Base-by-base conservation (phyloP, 2,329 filamentous ascomycete genomes). In the Aspergillus ibericus region DNA sequence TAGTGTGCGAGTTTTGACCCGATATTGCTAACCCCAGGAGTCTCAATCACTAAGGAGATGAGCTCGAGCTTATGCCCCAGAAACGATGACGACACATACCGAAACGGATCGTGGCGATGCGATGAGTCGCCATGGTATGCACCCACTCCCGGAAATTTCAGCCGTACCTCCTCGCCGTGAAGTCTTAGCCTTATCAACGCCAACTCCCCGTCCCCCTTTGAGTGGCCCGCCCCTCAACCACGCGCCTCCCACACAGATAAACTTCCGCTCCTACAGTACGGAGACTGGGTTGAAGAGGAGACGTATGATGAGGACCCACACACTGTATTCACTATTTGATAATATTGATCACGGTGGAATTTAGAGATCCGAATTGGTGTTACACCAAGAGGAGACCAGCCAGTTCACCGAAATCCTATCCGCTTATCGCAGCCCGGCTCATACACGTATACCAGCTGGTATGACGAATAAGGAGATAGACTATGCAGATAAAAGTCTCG, bases 291-390 rank as follows among this genome's bases (percentile, higher is more conserved):
- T 51, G 58, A 58, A 54, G 55, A 47, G 53, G 53, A 53, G 46
- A 25, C 27, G 52, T 63, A 61, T 55, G 29, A 61, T 25, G 50
- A 63, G 46, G 49, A 59, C 44, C 59, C 38, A 63, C 59, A 54
- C 3, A 40, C 57, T 57, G 49, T 59, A 61, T 61, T 40, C 54
- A 61, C 56, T 63, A 63, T 48, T 62, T 20, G 20, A 20, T 15
- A 18, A 22, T 10, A 27, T 35, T 20, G 4, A 20, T 40, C 9
- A 20, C 12, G n/a, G 16, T 40, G n/a, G 16, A 40, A 40, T 40
- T 40, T 40, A 40, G 38, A 40, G 2, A 40, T 10, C 8, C 18
- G 16, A 40, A 40, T 10, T 20, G 16, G 12, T 10, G 12, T 40
- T 3, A 40, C 9, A 40, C 16, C n/a, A 20, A 40, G n/a, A 40